Evolutionary conservation across 768 basidiomycete species (phyloP).

Genomic region (Tulasnella sp.): DNA sequence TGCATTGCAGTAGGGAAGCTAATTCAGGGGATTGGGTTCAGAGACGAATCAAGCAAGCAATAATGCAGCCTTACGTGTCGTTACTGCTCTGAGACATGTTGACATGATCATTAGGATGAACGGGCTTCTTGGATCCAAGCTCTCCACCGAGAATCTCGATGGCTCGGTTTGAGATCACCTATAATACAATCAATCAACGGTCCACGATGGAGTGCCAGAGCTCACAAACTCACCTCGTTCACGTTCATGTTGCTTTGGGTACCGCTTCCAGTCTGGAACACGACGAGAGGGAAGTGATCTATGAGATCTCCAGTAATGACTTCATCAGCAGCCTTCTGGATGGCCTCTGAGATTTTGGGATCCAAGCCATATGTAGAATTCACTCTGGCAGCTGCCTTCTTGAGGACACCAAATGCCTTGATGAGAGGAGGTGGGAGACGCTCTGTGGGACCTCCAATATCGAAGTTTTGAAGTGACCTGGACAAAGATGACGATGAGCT

Average conservation of each 20-base stretch:
- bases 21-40: neutral
- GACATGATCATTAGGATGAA: constrained; percentile 98
- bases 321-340: constrained; percentile 89
- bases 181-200: too few relatives aligned
- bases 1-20: constrained; percentile 99
- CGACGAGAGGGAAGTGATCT: constrained; percentile 94
- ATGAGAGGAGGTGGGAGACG: constrained; percentile 90
- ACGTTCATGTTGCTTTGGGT: constrained; percentile 99
- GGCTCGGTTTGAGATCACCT: constrained; percentile 97
- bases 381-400: constrained; percentile 89
- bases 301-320: constrained; percentile 91
- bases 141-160: constrained; percentile 94
- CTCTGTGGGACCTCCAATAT: constrained; percentile 91
- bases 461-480: constrained; percentile 92
- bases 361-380: constrained; percentile 87
- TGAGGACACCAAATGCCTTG: constrained; percentile 93
- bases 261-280: constrained; percentile 98
- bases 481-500: neutral
- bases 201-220: too few relatives aligned
- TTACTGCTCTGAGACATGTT: constrained; percentile 99
- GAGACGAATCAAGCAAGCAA: neutral
- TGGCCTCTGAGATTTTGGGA: constrained; percentile 72
- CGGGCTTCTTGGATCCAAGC: constrained; percentile 90
- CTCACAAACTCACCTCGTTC: constrained; percentile 64
- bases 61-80: constrained; percentile 61